Percentiles rank a stretch among this genome's conserved stretches.
phyloP scores from a whole-genome alignment of 148 eudicot genomes.

The Dianthus caryophyllus region DNA sequence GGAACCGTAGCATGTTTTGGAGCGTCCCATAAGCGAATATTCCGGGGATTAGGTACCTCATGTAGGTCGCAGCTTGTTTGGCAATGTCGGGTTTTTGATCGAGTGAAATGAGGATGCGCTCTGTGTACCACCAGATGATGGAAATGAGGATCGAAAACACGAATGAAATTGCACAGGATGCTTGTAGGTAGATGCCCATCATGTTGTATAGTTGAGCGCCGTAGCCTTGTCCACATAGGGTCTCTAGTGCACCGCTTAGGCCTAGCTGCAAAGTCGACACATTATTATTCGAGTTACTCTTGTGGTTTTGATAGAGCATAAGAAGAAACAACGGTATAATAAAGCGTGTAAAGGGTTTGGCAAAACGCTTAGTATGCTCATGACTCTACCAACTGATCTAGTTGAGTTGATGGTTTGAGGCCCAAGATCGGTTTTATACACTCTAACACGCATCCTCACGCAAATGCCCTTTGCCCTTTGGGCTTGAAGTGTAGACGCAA shows the following conservation, averaged over 20 bases:
- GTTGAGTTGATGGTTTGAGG: too few species aligned
- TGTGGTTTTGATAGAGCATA: too few species aligned
- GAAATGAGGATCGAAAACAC: slow-evolving; percentile 52
- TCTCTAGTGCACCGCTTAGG: slow-evolving; percentile 80
- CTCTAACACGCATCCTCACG: too few species aligned
- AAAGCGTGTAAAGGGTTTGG: too few species aligned
- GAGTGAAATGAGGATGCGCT: slow-evolving; percentile 47
- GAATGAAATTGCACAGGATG: slow-evolving; percentile 64
- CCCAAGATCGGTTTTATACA: too few species aligned
- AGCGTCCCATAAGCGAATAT: slow-evolving; percentile 55
- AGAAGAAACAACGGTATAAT: too few species aligned
- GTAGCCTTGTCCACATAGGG: slow-evolving; percentile 85
- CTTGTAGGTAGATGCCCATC: slow-evolving; percentile 78
- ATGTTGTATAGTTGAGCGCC: slow-evolving; percentile 61
- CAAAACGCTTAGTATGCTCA: too few species aligned
- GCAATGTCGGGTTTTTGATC: slow-evolving; percentile 59
- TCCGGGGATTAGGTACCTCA: slow-evolving; percentile 59
- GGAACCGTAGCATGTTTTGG: slow-evolving; percentile 69
- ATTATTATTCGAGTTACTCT: too few species aligned
- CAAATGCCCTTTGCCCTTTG: too few species aligned
- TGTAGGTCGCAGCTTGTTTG: slow-evolving; percentile 49
- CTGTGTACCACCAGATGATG: slow-evolving; percentile 65
- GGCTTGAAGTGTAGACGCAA: too few species aligned
- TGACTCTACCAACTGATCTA: too few species aligned
- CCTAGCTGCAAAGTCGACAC: slow-evolving; percentile 19